Base-by-base conservation (phyloP, 768 basidiomycete genomes). In the Solioccasus polychromus region DNA sequence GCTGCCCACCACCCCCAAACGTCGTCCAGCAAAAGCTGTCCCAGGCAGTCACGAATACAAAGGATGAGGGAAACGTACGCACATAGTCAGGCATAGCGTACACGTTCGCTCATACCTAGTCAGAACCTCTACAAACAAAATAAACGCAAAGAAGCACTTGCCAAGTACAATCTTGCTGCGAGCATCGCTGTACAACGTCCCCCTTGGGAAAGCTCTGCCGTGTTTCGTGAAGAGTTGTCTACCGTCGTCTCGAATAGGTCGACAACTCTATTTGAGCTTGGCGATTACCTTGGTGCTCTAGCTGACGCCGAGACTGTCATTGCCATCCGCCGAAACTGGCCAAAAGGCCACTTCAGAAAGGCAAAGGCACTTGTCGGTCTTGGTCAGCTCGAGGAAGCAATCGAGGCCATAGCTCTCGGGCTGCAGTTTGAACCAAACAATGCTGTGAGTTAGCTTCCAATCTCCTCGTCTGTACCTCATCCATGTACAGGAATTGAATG, bases 261-360 rank as follows among this genome's bases (percentile, higher is more conserved):
- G 14, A 91, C 93, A 0, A 86, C 96, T 8, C 85, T 85, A 67
- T 78, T 80, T 46, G 88, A 89, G 51, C 68, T 79, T 12, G 80
- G 79, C 9, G 90, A 94, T 64, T 85, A 73, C 55, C 74, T 91
- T 40, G 77, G 79, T 19, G 86, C 92, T 4, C 69, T 94, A 8
- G 83, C 83, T 22, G 96, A 99, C 60, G 93, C 96, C 1, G 93
- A 98, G 45, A 83, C 84, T 2, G 92, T 97, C 59, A 85, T 96
- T 32, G 68, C 79, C 52, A 70, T 96, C 41, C 88, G 92, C 59
- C 75, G 83, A 45, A 83, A 82, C 35, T 98, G 95, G 94, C 80
- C 88, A 57, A 99, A 98, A 61, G 96, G 93, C 1, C 90, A 97
- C 66, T 96, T 96, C 74, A 77, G 96, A 47, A 93, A 88, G 61